Evolutionary conservation across 176 grass and related monocot species (phyloP).

Genomic region (Triticum turgidum): DNA sequence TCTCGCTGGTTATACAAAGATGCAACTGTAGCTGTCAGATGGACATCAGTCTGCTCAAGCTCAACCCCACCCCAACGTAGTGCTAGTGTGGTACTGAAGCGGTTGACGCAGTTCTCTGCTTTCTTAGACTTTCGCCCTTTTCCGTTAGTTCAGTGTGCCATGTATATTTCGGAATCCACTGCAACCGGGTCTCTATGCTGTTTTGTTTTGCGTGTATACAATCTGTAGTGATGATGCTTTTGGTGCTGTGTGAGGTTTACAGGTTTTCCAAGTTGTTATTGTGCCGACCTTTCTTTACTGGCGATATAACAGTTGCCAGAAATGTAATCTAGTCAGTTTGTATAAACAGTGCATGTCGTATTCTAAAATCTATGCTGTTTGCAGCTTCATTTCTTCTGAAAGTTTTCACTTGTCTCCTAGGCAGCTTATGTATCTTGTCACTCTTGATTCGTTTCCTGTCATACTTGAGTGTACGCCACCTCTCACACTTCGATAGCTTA

Average conservation of each 20-base stretch:
- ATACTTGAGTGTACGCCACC: too few species aligned
- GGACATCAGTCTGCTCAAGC: conserved; percentile 9
- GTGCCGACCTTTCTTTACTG: neutral
- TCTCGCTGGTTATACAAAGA: neutral
- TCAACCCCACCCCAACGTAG: neutral
- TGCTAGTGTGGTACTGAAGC: neutral
- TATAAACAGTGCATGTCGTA: neutral
- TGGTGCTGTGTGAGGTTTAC: neutral
- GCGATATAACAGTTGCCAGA: neutral
- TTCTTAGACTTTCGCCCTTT: neutral
- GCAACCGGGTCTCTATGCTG: neutral
- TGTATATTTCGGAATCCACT: conserved; percentile 32
- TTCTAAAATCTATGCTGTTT: neutral
- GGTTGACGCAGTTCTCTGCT: neutral
- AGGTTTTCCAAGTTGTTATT: neutral
- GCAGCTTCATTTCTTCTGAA: neutral
- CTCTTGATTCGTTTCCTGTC: neutral
- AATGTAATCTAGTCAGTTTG: neutral
- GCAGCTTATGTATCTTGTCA: neutral
- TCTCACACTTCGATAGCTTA: too few species aligned
- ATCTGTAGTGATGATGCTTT: neutral
- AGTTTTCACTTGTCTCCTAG: neutral
- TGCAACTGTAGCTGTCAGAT: neutral
- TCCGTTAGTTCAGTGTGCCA: neutral
- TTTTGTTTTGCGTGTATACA: neutral